Base-by-base conservation (phyloP, 352 stramenopile species). In the Phytopythium chamaehyphon region DNA sequence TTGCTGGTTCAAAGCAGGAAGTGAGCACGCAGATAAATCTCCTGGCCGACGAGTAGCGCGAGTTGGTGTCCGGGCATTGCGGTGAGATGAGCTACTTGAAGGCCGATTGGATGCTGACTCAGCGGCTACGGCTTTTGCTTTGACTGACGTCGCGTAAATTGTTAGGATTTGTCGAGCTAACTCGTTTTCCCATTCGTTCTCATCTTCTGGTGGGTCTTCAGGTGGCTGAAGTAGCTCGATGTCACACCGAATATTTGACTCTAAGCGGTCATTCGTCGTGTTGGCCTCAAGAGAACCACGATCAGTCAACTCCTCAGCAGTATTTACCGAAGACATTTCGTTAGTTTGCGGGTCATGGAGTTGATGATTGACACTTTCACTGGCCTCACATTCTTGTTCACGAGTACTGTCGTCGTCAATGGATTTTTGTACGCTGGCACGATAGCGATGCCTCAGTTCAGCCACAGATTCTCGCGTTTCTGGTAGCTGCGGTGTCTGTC, bases 171-270 rank as follows among this genome's bases (percentile, higher is more conserved):
- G 86, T 6, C 84, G 81, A 2, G 88, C 88, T 18, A 97, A 66
- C 52, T 96, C 83, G 49, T 97, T 96, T 55, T 97, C 88, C 88
- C 88, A 96, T 50, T 86, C 74, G n/a, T 78, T 65, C 23, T 88
- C 76, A 18, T 86, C 86, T 31, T 81, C 69, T 33, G 74, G 76
- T 19, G 62, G 53, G 55, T 73, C 64, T 16, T 67, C 54, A 6
- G 74, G 73, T 39, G 73, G 76, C 8, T 69, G 55, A 2, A 90
- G 64, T 11, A 90, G 61, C 4, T 86, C 78, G 8, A 83, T 69
- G 14, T 90, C 69, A 31, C 67, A 84, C 6, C 16, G 24, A 11
- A 28, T 16, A 16, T 33, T 5, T 10, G 28, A 33, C 9, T 33
- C 28, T 5, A 33, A 10, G 28, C 9, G 5, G 28, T 9, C 9